A percentile compares a stretch with the other conserved stretches of the same genome.
phyloP scores from a whole-genome alignment of 2,329 filamentous ascomycete genomes.

The Endocalyx cinctus region DNA sequence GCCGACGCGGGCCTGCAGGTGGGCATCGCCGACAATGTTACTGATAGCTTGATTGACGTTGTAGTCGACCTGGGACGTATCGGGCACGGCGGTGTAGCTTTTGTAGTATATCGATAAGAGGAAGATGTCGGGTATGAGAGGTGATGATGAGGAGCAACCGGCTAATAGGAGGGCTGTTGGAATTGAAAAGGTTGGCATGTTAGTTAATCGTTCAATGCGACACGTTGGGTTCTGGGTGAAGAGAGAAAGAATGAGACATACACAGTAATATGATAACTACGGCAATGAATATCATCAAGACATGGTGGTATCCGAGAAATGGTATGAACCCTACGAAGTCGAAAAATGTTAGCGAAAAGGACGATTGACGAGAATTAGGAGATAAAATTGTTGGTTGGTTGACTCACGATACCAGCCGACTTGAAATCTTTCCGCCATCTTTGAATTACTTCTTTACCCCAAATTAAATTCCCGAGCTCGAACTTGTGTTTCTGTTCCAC shows the following conservation, averaged over 20 bases:
- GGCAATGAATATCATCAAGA: slow-evolving; percentile 96
- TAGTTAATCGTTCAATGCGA: too few species aligned
- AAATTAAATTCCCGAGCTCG: slow-evolving; percentile 16
- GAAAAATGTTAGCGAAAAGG: slow-evolving; percentile 1
- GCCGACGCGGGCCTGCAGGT: slow-evolving; percentile 85
- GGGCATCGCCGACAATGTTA: slow-evolving; percentile 82
- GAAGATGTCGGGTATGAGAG: slow-evolving; percentile 92
- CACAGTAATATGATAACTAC: slow-evolving; percentile 91
- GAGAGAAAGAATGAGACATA: slow-evolving; percentile 45
- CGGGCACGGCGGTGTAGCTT: slow-evolving; percentile 74
- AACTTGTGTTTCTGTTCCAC: slow-evolving; percentile 20
- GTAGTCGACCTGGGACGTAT: slow-evolving; percentile 86
- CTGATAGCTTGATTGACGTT: slow-evolving; percentile 78
- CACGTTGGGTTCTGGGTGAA: slow-evolving; percentile 1
- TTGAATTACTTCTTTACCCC: slow-evolving; percentile 11
- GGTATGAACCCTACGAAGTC: slow-evolving; percentile 53
- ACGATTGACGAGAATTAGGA: background rate
- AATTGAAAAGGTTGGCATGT: slow-evolving; percentile 1
- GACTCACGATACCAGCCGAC: slow-evolving; percentile 29
- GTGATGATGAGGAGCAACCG: slow-evolving; percentile 94
- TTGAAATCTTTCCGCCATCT: slow-evolving; percentile 25
- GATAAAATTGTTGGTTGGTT: background rate
- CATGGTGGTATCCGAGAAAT: slow-evolving; percentile 72
- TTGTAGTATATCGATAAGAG: slow-evolving; percentile 97
- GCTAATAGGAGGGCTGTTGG: slow-evolving; percentile 77